Base-by-base conservation (phyloP, 192 early-diverging fungal genomes). In the Podila epigama region DNA sequence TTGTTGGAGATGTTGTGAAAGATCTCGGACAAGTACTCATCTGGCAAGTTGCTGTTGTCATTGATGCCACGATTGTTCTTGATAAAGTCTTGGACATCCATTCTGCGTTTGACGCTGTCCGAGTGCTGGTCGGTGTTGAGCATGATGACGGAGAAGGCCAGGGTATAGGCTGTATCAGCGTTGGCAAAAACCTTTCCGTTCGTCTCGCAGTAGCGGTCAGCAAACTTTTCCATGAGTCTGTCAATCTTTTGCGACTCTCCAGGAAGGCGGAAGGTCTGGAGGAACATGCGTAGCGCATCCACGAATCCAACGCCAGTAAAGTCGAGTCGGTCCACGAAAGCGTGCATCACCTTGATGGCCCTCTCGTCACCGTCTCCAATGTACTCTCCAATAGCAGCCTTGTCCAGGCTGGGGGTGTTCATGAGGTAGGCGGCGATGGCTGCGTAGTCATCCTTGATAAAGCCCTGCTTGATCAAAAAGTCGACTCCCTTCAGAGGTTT, bases 171-270 rank as follows among this genome's bases (percentile, higher is more conserved):
- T 27, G 95, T 93, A 69, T 97, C 96, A 27, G 96, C 95, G 63
- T 93, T 95, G 59, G 90, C 90, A 83, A 97, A 97, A 4, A 84
- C 81, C 13, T 85, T 84, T 0, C 94, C 90, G 68, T 97, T 96
- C 37, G 88, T 92, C 66, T 92, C 91, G 32, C 94, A 80, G 66
- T 92, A 97, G 20, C 94, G 86, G 66, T 96, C 94, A 12, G 96
- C 96, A 85, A 96, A 97, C 85, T 97, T 97, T 53, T 96, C 90
- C 96, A 97, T 96, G 60, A 95, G 91, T 28, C 96, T 85, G 75
- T 96, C 95, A 75, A 97, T 97, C 83, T 96, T 96, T 71, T 97
- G 96, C 3, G 93, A 85, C 77, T 97, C 96, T 34, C 96, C 96
- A 0, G 96, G 96, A 31, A 97, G 86, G 60, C 96, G 79, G 84